These are phyloP conservation scores for Solanum chmielewskii DNA, from an alignment of 257 asterid genomes.

Conservation along the genomic window DNA sequence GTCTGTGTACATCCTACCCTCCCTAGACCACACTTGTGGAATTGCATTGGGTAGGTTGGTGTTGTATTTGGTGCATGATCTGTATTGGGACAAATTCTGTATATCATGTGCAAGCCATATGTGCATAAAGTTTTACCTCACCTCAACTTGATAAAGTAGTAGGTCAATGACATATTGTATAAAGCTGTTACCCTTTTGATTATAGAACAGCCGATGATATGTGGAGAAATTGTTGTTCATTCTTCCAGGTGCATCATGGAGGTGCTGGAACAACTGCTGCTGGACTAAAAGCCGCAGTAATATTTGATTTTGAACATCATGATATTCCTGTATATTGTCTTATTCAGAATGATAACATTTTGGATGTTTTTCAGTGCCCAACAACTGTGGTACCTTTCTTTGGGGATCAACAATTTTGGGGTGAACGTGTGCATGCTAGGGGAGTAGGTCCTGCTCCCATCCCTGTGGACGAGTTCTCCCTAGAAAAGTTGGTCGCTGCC, in stretches of 20 bases:
- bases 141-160: background rate
- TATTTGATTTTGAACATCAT: background rate
- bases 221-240: background rate
- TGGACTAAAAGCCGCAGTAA: slow-evolving; percentile 88
- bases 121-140: background rate
- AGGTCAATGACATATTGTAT: background rate
- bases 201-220: background rate
- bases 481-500: slow-evolving; percentile 69
- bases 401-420: slow-evolving; percentile 95
- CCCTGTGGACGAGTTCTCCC: slow-evolving; percentile 69
- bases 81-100: background rate
- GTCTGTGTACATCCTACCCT: background rate
- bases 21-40: background rate
- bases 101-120: background rate
- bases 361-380: slow-evolving; percentile 47
- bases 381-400: slow-evolving; percentile 88
- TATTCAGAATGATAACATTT: background rate
- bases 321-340: background rate
- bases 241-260: slow-evolving; percentile 81
- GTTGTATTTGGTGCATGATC: background rate
- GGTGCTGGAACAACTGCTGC: slow-evolving; percentile 99
- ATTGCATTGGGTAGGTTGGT: background rate
- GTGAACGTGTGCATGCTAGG: slow-evolving; percentile 68
- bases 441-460: slow-evolving; percentile 95
- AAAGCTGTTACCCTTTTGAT: background rate